These are phyloP conservation scores for Exophiala xenobiotica DNA, from an alignment of 2,329 filamentous ascomycete species.

Conservation along the genomic window DNA sequence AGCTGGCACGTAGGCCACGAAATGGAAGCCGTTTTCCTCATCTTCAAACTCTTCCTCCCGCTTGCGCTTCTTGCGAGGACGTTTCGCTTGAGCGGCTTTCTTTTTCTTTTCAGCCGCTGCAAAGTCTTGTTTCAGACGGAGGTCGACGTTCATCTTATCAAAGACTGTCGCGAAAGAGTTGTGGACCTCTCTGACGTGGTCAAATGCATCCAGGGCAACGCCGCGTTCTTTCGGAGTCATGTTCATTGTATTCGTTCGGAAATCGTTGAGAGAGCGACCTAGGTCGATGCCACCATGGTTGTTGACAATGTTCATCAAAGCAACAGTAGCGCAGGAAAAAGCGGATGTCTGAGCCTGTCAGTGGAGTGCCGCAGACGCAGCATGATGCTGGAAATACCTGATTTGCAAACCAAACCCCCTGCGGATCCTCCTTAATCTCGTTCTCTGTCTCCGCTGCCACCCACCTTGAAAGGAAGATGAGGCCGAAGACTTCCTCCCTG, in stretches of 20 bases:
- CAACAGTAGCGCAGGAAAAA: constrained; percentile 90
- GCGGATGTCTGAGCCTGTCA: constrained; percentile 60
- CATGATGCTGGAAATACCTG: constrained; percentile 56
- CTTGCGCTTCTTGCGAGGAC: constrained; percentile 36
- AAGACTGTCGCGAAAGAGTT: constrained; percentile 75
- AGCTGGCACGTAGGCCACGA: constrained; percentile 81
- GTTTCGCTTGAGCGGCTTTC: constrained; percentile 31
- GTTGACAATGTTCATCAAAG: constrained; percentile 89
- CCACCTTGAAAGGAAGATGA: constrained; percentile 87
- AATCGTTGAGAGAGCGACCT: constrained; percentile 66
- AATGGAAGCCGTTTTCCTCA: constrained; percentile 73
- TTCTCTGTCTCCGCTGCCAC: constrained; percentile 56
- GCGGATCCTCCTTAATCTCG: constrained; percentile 56
- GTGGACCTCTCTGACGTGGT: constrained; percentile 76
- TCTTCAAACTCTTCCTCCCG: constrained; percentile 48
- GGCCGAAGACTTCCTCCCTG: constrained; percentile 72
- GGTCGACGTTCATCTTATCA: constrained; percentile 30
- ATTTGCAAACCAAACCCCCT: constrained; percentile 88
- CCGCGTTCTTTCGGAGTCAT: constrained; percentile 74
- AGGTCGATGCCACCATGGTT: constrained; percentile 68
- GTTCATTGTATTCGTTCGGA: constrained; percentile 69
- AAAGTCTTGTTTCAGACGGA: constrained; percentile 54
- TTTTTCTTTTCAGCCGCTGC: constrained; percentile 39
- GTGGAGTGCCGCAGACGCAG: not conserved
- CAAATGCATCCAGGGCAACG: constrained; percentile 69